A percentile compares a stretch with the other conserved stretches of the same genome.
Conservation (phyloP, 2,329 filamentous ascomycete species). For the Stachybotrys chlorohalonatus region DNA sequence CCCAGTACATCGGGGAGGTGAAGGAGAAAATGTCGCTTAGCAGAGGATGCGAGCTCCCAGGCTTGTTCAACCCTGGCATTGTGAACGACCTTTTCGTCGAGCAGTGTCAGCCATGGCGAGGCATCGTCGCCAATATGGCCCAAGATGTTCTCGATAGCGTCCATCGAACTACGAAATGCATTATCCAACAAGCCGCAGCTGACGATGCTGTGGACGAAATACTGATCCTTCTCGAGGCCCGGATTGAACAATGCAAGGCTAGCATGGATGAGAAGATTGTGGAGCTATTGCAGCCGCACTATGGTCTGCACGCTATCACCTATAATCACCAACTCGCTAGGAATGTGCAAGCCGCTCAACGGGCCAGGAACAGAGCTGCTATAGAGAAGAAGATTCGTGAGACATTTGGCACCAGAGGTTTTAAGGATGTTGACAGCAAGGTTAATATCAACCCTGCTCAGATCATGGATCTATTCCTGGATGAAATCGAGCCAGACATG, state of each 20-base stretch:
- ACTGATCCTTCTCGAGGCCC: conserved; percentile 22
- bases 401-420: conserved; percentile 7
- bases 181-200: conserved; percentile 32
- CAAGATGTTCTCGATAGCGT: conserved; percentile 37
- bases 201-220: conserved; percentile 26
- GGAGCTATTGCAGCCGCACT: conserved; percentile 37
- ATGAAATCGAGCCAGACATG: conserved; percentile 19
- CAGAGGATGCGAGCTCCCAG: conserved; percentile 46
- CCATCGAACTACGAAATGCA: conserved; percentile 33
- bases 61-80: conserved; percentile 47
- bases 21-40: conserved; percentile 24
- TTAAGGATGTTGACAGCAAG: conserved; percentile 10
- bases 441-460: conserved; percentile 9
- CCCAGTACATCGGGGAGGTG: conserved; percentile 30
- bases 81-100: conserved; percentile 47
- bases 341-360: conserved; percentile 19
- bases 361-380: conserved; percentile 8
- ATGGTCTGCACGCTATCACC: conserved; percentile 36
- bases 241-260: conserved; percentile 25
- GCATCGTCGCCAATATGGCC: conserved; percentile 36
- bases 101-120: conserved; percentile 43
- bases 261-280: conserved; percentile 28
- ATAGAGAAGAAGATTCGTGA: conserved; percentile 6
- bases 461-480: conserved; percentile 10
- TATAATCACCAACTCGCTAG: conserved; percentile 40